Conservation (phyloP, 2,329 filamentous ascomycete species). For the Curvularia sp. region DNA sequence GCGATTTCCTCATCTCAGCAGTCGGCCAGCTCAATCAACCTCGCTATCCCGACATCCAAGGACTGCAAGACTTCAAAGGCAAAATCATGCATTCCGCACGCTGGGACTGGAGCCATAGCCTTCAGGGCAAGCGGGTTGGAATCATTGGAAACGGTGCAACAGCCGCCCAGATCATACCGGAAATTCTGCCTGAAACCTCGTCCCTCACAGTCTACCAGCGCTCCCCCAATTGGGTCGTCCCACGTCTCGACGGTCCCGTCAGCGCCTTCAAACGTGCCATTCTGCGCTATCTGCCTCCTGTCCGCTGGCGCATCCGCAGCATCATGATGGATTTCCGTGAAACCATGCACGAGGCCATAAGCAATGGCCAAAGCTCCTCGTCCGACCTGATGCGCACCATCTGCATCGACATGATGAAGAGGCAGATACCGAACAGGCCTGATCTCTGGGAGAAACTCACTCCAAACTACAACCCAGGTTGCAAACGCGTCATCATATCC, state of each 20-base stretch:
- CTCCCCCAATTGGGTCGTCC: constrained; percentile 66
- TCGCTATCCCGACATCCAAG: constrained; percentile 58
- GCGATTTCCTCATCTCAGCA: constrained; percentile 65
- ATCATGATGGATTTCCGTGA: constrained; percentile 65
- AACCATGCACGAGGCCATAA: constrained; percentile 54
- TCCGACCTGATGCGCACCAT: constrained; percentile 52
- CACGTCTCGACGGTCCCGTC: constrained; percentile 59
- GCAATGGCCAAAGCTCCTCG: constrained; percentile 52
- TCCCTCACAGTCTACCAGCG: constrained; percentile 64
- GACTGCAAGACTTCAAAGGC: constrained; percentile 58
- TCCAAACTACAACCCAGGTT: constrained; percentile 63
- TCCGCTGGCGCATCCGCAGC: constrained; percentile 60
- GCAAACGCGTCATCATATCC: constrained; percentile 62
- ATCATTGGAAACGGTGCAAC: constrained; percentile 69
- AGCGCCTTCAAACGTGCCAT: constrained; percentile 53
- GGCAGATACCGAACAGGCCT: constrained; percentile 57
- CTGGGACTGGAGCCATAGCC: constrained; percentile 67
- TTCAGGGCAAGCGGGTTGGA: constrained; percentile 63
- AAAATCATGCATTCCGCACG: constrained; percentile 65
- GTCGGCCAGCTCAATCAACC: constrained; percentile 67
- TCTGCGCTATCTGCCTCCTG: constrained; percentile 60
- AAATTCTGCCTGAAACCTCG: constrained; percentile 60
- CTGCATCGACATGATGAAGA: constrained; percentile 53
- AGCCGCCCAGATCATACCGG: constrained; percentile 65
- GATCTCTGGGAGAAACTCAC: constrained; percentile 63